Evolutionary conservation across 78 protist genomes (phyloP), one percentile per base, ranked within the genome.

Genomic region (Protostelium mycophagum): DNA sequence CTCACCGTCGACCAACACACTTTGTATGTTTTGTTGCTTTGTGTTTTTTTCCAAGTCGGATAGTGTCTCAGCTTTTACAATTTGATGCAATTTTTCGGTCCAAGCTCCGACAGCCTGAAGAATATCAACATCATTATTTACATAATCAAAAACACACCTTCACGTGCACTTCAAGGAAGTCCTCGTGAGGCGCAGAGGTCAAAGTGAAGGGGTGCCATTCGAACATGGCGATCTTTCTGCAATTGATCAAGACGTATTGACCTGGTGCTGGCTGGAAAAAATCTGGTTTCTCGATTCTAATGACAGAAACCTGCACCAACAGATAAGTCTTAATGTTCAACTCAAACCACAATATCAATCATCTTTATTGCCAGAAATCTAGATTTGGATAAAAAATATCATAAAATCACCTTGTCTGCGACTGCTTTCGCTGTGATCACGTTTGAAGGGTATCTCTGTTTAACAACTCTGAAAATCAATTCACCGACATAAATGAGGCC

Each of bases 161-260:
- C 28, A 97, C 94, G 85, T 97, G 98, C 9, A 95, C 92, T 0
- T 88, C 38, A 36, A 94, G 34, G 34, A 29, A 91, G 35, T 84
- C 87, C 35, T 97, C 97, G 36, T 96, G 95, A 16, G 99, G 99
- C 28, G 96, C 85, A 9, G 97, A 95, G 0, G 98, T 89, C 38
- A 97, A 94, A 1, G 99, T 97, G 88, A 97, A 97, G 29, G 99
- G 99, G 38, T 97, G 99, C 98, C 97, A 92, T 86, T 89, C 94
- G 38, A 88, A 84, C 0, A 86, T 28, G 36, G 94, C 88, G 31
- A 92, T 89, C 0, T 29, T 34, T 0, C 91, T 90, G 85, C 93
- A 91, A 83, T 91, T 91, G 51, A 91, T 73, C 88, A n/a, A 91
- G 0, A 91, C 23, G 73, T 86, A 91, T 91, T 91, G 93, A 37